Base-by-base conservation (phyloP, 768 basidiomycete species). In the Chalciporus pseudorubinellus region DNA sequence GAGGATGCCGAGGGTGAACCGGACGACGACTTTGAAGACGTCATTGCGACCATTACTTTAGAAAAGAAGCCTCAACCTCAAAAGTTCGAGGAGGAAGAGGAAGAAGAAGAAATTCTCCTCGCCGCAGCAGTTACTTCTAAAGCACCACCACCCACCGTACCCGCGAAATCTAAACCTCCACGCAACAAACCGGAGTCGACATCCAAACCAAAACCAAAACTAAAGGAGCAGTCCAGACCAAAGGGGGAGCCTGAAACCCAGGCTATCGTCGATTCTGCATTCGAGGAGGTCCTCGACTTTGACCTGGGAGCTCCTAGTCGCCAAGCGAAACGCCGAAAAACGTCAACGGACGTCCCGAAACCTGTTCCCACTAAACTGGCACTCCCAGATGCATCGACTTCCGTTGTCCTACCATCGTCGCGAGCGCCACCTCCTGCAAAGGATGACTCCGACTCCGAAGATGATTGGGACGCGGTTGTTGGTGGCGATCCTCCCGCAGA, bases 381-480 rank as follows among this genome's bases (percentile, higher is more conserved):
- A 12, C 68, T 79, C 5, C 77, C 79, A 8, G 63, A 61, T 33
- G 58, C 59, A 44, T 53, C 72, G 45, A 47, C 62, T 46, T 46
- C 72, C 53, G 14, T 67, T 65, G 10, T 66, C 56, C 42, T 72
- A 8, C 70, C 68, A 9, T 62, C 68, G 34, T 60, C 55, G 50
- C 64, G 56, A 56, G 64, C 36, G 55, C 67, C 34, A 44, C 62
- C 43, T 31, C 62, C 28, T 22, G 58, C 56, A 14, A 68, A 60
- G 57, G 58, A 59, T 6, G 76, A 66, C 2, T 71, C 72, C 3
- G 75, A 76, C 18, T 69, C 77, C 4, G 82, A 82, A 36, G 74
- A 72, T 18, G 79, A 78, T 16, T 84, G 81, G 82, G 80, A 83
- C 50, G 67, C 72, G 39, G 75, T 81, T 33, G 56, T 64, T 14